A percentile compares a stretch with the other conserved stretches of the same genome.
These are phyloP conservation scores for Friedmanniomyces simplex DNA, from an alignment of 495 filamentous ascomycete species.

Conservation along the genomic window DNA sequence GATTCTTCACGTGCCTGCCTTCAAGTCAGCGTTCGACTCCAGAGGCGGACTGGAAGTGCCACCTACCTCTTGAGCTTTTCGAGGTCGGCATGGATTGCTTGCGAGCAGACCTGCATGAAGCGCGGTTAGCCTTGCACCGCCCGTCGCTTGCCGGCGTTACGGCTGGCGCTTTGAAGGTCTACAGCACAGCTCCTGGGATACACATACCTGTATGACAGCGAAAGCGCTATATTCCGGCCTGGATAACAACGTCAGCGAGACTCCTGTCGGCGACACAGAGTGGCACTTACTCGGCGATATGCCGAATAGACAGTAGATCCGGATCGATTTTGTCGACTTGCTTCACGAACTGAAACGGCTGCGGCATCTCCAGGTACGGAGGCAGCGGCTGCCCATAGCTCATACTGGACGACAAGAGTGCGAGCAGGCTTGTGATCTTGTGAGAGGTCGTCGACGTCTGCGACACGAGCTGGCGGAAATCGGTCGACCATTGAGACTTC, in stretches of 20 bases:
- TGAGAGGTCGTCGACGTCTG: conserved; percentile 48
- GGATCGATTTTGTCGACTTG: conserved; percentile 35
- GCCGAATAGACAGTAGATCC: conserved; percentile 54
- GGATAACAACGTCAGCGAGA: too few species aligned
- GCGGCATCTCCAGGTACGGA: conserved; percentile 32
- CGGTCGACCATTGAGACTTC: conserved; percentile 39
- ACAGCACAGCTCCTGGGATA: too few species aligned
- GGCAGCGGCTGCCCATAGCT: conserved; percentile 35
- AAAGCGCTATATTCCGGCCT: conserved; percentile 66
- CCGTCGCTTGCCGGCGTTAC: too few species aligned
- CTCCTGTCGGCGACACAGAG: too few species aligned
- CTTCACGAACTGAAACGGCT: conserved; percentile 22
- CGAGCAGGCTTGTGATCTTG: conserved; percentile 45
- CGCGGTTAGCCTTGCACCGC: too few species aligned
- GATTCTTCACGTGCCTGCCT: conserved; percentile 41
- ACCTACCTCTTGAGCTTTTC: conserved; percentile 51
- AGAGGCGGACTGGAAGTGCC: neutral
- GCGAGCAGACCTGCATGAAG: conserved; percentile 62
- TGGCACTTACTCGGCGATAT: conserved; percentile 46
- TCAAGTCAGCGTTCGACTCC: neutral
- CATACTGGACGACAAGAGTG: conserved; percentile 63
- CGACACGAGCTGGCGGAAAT: conserved; percentile 37
- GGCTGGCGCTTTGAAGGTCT: too few species aligned
- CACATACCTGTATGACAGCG: conserved; percentile 61
- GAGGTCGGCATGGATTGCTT: conserved; percentile 60